Percentiles rank a stretch among this genome's conserved stretches.
Evolutionary conservation across 164 flowering plant genomes (phyloP).

Genomic region (Stephania japonica): DNA sequence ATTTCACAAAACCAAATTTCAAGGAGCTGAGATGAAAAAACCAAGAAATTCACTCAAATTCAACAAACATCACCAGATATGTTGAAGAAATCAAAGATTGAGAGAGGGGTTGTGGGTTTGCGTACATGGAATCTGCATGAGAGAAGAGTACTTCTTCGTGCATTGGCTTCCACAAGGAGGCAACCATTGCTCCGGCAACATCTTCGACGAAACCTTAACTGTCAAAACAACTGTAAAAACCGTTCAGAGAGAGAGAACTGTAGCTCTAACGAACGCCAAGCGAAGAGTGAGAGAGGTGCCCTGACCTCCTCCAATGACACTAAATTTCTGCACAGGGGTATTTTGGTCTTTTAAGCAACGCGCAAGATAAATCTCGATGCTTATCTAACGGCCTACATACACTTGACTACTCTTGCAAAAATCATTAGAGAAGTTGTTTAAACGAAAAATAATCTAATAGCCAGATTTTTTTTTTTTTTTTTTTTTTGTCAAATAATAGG

Average conservation of each 20-base stretch:
- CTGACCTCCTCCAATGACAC: background rate
- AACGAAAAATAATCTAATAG: no score
- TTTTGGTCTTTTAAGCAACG: background rate
- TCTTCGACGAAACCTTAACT: background rate
- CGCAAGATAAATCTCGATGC: no score
- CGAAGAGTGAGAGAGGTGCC: background rate
- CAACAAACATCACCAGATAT: background rate
- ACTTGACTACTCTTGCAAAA: no score
- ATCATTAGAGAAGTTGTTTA: no score
- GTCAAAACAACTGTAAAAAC: no score
- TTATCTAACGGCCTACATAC: no score
- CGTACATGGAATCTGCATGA: conserved; percentile 82
- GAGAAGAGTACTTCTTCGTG: conserved; percentile 77
- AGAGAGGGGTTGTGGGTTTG: background rate
- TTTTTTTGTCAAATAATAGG: no score
- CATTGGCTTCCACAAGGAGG: conserved; percentile 74
- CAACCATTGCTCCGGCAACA: conserved; percentile 81
- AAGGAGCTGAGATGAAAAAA: background rate
- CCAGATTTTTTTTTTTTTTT: no score
- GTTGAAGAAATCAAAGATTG: background rate
- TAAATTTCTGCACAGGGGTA: background rate
- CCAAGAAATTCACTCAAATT: background rate
- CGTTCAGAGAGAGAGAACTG: no score
- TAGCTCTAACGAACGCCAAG: no score
- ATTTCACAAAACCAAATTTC: background rate